Conservation (phyloP, 2,329 filamentous ascomycete species). For the Escovopsis sp. region DNA sequence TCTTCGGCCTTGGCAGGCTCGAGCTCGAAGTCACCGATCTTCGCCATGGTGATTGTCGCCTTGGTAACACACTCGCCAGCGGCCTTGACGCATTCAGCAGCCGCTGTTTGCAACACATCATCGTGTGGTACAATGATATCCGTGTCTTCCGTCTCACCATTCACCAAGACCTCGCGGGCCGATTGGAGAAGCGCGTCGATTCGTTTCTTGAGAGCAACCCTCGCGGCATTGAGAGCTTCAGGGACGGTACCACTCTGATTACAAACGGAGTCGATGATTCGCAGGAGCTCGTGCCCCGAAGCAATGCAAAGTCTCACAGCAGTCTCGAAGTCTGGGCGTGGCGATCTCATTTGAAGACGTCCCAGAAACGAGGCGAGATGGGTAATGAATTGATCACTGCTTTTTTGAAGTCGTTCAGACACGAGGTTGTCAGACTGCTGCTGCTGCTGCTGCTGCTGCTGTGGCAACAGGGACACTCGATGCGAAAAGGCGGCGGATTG, state of each 20-base stretch:
- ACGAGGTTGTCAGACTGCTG: constrained; percentile 59
- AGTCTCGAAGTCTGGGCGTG: constrained; percentile 63
- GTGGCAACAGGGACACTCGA: constrained; percentile 60
- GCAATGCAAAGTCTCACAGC: constrained; percentile 73
- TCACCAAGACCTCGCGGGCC: constrained; percentile 62
- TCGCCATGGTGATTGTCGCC: constrained; percentile 70
- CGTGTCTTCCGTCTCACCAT: constrained; percentile 52
- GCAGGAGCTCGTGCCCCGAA: constrained; percentile 65
- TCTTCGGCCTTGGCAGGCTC: constrained; percentile 48
- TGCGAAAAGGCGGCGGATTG: constrained; percentile 47
- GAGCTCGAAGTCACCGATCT: constrained; percentile 81
- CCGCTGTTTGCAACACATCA: constrained; percentile 57
- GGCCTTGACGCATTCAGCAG: constrained; percentile 75
- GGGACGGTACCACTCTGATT: constrained; percentile 57
- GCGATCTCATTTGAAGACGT: constrained; percentile 78
- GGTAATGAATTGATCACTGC: constrained; percentile 79
- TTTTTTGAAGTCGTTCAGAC: constrained; percentile 63
- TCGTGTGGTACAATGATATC: constrained; percentile 70
- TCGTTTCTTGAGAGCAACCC: constrained; percentile 61
- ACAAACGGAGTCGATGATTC: constrained; percentile 69
- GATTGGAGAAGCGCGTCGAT: constrained; percentile 69
- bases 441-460: too few relatives aligned
- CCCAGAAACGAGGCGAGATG: constrained; percentile 90
- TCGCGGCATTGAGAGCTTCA: constrained; percentile 50
- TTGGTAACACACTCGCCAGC: constrained; percentile 85